Percentiles rank a stretch among this genome's conserved stretches.
phyloP scores from a whole-genome alignment of 495 filamentous ascomycete species.

The Xylaria sp. region DNA sequence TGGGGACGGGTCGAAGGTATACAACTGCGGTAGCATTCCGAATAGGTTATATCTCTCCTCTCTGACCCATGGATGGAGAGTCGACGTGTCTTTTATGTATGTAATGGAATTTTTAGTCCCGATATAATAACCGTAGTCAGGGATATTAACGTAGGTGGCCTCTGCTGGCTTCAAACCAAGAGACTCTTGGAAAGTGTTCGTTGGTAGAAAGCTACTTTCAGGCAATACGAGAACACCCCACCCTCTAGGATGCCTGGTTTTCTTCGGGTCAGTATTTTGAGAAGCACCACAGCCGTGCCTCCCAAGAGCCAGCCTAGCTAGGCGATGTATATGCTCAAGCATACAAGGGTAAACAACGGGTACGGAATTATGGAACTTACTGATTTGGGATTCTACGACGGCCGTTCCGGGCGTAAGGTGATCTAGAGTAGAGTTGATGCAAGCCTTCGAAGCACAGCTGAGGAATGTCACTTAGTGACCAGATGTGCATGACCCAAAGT shows the following conservation, averaged over 20 bases:
- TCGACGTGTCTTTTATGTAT: conserved; percentile 36
- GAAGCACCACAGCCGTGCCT: neutral
- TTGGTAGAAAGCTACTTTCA: conserved; percentile 48
- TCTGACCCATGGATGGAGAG: conserved; percentile 30
- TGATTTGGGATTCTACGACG: neutral
- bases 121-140: conserved; percentile 30
- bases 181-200: conserved; percentile 38
- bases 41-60: neutral
- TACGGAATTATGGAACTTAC: conserved; percentile 1
- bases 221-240: conserved; percentile 59
- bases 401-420: neutral
- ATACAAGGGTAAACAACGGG: neutral
- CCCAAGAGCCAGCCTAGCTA: neutral
- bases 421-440: neutral
- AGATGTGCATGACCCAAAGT: conserved; percentile 72
- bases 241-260: conserved; percentile 34
- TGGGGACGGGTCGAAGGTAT: no score
- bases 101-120: conserved; percentile 32
- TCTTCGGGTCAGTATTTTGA: neutral
- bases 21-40: neutral
- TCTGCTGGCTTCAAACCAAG: conserved; percentile 42
- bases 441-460: neutral
- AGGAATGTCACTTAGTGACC: neutral
- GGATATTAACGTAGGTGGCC: conserved; percentile 20
- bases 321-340: neutral